Base-by-base conservation (phyloP, 2,329 filamentous ascomycete species). In the Claviceps fusiformis region DNA sequence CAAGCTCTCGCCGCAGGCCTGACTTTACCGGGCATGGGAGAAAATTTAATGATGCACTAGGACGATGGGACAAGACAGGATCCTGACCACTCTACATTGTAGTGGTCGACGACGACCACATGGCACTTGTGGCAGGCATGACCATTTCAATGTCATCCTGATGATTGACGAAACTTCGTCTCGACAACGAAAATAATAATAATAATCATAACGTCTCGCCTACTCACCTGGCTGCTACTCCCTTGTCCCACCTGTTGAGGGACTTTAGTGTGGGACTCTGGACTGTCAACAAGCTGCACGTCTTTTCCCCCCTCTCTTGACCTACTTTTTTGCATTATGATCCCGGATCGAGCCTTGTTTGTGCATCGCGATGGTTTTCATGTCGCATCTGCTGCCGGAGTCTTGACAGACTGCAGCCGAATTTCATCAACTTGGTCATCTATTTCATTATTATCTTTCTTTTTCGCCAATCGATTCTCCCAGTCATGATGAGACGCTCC, bases 1-100 rank as follows among this genome's bases (percentile, higher is more conserved):
- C 69, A 71, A 50, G 70, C 70, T 46, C 62, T 72, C 43, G 71
- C 75, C 39, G 74, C 74, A 9, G 75, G 73, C 19, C 67, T 77
- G 57, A 71, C 64, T 52, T 63, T 69, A 55, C 70, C 67, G 15
- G 68, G 70, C 44, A 75, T 77, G 56, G 72, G 71, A 54, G 75
- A 78, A 59, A 73, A 77, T 63, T 66, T 66, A 52, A 67, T 68
- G 65, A 64, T 68, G 61, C 65, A 68, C 61, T 68, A 66, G 54
- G 55, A 13, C 9, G 24, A 57, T 27, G 49, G 15, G 15, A 3
- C 37, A 48, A 37, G 19, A 15, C 17, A 33, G 53, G 31, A 44
- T 17, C 54, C 53, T 35, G 44, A 37, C 31, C 45, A 17, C 47
- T 41, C 17, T 27, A 31, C 10, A 24, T 15, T 33, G 47, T 17